Evolutionary conservation across 1,284 basidiomycete genomes (phyloP).

Genomic region (Leccinum proximum): DNA sequence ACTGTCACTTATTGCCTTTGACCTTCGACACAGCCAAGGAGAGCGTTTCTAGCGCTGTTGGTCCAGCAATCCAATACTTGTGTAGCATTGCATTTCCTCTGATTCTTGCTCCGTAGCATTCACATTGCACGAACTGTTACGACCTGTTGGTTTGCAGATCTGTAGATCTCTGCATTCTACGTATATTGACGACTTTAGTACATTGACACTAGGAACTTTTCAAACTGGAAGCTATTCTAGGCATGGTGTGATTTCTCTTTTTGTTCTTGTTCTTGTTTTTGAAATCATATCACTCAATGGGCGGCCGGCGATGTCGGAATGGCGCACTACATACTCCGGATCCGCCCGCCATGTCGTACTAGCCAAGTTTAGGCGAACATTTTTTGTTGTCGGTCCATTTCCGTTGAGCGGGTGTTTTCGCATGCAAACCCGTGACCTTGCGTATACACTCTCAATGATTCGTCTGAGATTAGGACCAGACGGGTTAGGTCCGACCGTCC

Average conservation of each 20-base stretch:
- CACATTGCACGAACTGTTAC: too few relatives aligned
- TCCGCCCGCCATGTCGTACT: neutral
- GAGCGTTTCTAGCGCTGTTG: too few relatives aligned
- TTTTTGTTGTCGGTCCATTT: neutral
- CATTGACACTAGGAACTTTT: constrained; percentile 5
- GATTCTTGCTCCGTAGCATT: too few relatives aligned
- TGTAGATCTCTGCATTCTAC: constrained; percentile 29
- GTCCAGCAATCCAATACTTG: too few relatives aligned
- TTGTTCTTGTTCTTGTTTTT: neutral
- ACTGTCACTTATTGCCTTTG: too few relatives aligned
- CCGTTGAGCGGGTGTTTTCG: neutral
- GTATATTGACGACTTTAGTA: constrained; percentile 18
- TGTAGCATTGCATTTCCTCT: too few relatives aligned
- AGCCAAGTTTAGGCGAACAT: neutral
- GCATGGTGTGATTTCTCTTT: neutral
- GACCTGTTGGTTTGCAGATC: constrained; percentile 45
- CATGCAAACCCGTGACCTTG: neutral
- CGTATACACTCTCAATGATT: neutral
- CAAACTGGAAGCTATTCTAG: neutral
- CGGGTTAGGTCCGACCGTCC: neutral
- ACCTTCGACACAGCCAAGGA: too few relatives aligned
- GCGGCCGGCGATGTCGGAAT: neutral
- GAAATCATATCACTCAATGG: neutral
- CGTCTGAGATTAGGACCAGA: neutral
- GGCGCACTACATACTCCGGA: neutral